Conservation (phyloP, 2,329 filamentous ascomycete genomes). For the Cladophialophora psammophila region DNA sequence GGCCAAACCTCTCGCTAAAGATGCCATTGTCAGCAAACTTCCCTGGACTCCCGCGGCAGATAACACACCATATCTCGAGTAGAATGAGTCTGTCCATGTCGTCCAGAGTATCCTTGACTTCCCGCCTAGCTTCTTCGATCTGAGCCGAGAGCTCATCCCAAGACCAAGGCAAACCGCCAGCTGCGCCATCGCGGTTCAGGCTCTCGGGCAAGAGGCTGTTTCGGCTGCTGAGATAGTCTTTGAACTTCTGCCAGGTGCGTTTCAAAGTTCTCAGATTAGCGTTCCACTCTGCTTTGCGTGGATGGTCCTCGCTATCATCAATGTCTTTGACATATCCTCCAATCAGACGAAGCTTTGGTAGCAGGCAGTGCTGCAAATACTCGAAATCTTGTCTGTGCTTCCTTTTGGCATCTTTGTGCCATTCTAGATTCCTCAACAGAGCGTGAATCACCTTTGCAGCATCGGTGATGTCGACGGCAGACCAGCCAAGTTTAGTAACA, state of each 20-base stretch:
- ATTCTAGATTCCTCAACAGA: background rate
- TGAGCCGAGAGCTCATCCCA: slow-evolving; percentile 3
- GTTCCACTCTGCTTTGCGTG: slow-evolving; percentile 1
- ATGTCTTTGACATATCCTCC: background rate
- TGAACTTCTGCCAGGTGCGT: slow-evolving; percentile 1
- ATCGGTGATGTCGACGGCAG: background rate
- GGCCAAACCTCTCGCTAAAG: slow-evolving; percentile 1
- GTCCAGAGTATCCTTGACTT: background rate
- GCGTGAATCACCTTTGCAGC: slow-evolving; percentile 1
- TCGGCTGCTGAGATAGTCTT: slow-evolving; percentile 7
- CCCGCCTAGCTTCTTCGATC: background rate
- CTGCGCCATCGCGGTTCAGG: background rate
- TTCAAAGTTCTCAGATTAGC: background rate
- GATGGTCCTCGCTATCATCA: background rate
- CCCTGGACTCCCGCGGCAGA: background rate
- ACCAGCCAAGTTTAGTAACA: background rate
- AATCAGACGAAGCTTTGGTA: slow-evolving; percentile 4
- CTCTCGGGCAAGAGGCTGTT: background rate
- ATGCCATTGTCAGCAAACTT: background rate
- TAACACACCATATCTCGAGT: slow-evolving; percentile 1
- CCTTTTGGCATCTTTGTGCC: background rate
- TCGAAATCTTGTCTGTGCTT: background rate
- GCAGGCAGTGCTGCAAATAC: background rate
- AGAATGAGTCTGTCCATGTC: slow-evolving; percentile 8
- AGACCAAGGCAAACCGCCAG: background rate